Conservation (phyloP, 1,139 yeast genomes). For the Martiniozyma asiatica region DNA sequence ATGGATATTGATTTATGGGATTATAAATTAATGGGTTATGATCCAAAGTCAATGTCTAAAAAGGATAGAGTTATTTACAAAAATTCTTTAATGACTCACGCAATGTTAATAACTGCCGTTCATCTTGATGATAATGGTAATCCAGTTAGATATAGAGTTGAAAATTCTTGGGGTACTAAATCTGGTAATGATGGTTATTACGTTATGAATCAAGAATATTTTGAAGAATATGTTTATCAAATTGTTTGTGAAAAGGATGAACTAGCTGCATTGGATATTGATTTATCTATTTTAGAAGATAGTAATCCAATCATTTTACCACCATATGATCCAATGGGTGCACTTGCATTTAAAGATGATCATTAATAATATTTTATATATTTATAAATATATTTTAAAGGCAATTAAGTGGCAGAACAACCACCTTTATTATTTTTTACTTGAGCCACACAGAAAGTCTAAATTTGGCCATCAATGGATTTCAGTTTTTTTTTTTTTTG, state of each 20-base stretch:
- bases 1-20: conserved; percentile 64
- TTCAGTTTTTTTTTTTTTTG: too few relatives aligned
- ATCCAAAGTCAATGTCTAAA: conserved; percentile 38
- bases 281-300: conserved; percentile 30
- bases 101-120: conserved; percentile 65
- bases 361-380: not conserved
- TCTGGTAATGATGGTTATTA: conserved; percentile 66
- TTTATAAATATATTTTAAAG: conserved; percentile 1
- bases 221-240: conserved; percentile 75
- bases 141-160: conserved; percentile 72
- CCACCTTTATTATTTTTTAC: too few relatives aligned
- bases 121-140: conserved; percentile 43
- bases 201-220: conserved; percentile 74
- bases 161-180: conserved; percentile 78
- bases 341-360: conserved; percentile 37
- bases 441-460: not conserved
- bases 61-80: conserved; percentile 44
- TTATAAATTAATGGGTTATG: conserved; percentile 51
- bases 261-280: conserved; percentile 18
- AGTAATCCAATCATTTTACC: conserved; percentile 51
- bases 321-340: conserved; percentile 82
- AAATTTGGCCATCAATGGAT: conserved; percentile 2
- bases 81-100: conserved; percentile 71
- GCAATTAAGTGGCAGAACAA: too few relatives aligned
- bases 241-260: conserved; percentile 50